These are phyloP conservation scores for Pestalotiopsis sp. DNA, from an alignment of 2,329 filamentous ascomycete genomes.

Conservation along the genomic window DNA sequence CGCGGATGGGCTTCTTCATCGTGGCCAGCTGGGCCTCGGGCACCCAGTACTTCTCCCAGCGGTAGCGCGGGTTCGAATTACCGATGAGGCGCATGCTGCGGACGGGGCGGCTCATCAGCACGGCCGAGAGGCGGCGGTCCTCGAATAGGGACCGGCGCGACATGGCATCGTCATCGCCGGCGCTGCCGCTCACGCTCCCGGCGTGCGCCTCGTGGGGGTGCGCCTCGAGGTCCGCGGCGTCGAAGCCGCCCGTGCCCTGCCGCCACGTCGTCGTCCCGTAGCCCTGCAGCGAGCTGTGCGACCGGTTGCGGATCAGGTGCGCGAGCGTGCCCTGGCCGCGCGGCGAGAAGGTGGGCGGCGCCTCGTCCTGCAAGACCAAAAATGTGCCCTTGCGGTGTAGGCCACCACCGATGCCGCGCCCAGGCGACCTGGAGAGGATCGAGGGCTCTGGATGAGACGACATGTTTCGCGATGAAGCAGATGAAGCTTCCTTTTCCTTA, in stretches of 20 bases:
- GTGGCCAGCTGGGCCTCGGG: constrained; percentile 71
- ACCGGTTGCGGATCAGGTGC: constrained; percentile 30
- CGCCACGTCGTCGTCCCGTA: constrained; percentile 31
- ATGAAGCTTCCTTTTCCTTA: not conserved
- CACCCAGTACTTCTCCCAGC: constrained; percentile 87
- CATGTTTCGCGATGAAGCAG: constrained; percentile 2
- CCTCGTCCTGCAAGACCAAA: constrained; percentile 27
- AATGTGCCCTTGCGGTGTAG: constrained; percentile 18
- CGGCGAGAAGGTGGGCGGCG: constrained; percentile 21
- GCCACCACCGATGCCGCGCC: not conserved
- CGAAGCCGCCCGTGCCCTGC: constrained; percentile 15
- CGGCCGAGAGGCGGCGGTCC: constrained; percentile 60
- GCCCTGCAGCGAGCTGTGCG: constrained; percentile 27
- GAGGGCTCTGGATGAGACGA: constrained; percentile 12
- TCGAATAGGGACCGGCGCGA: constrained; percentile 49
- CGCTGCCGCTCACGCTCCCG: constrained; percentile 1
- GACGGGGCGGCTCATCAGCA: constrained; percentile 72
- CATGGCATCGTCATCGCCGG: constrained; percentile 41
- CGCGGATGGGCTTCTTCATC: constrained; percentile 75
- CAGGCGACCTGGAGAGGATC: constrained; percentile 23
- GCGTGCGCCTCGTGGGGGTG: constrained; percentile 15
- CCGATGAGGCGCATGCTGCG: constrained; percentile 86
- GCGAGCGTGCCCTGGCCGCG: constrained; percentile 29
- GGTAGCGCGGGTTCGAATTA: constrained; percentile 82
- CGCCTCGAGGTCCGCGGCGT: constrained; percentile 26